Base-by-base conservation (phyloP, 192 early-diverging fungal genomes). In the Backusella tarrabulga region DNA sequence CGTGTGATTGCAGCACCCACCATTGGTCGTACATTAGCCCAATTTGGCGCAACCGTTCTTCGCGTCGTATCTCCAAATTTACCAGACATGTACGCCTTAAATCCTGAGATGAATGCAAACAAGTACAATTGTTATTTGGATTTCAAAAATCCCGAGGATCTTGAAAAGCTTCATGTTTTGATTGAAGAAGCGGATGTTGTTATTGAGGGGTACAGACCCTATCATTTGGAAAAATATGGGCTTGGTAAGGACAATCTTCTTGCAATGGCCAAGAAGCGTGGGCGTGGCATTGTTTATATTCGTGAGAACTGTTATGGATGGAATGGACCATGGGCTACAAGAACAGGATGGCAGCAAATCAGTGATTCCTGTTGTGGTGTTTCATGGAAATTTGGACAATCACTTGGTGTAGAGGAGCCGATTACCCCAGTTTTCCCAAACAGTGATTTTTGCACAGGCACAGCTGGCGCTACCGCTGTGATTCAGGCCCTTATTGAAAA, bases 271-370 rank as follows among this genome's bases (percentile, higher is more conserved):
- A 50, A 67, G 9, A 50, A 63, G 29, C 74, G 74, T n/a, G 74
- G 74, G 14, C 60, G 60, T 1, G 74, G 74, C 19, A 75, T 75
- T 6, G 6, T 75, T 8, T 34, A 50, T 29, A 40, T 42, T 21
- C 74, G 74, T 26, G 74, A 75, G 17, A 75, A 75, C 19, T 75
- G 74, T 34, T 67, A 75, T 26, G 74, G 74, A 12, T 75, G 74
- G 74, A 67, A 56, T 21, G 54, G 74, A 0, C 74, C 74, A 2
- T 75, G 74, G 74, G 11, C 40, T 38, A 11, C 23, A 26, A 21
- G 74, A 34, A 75, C 56, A 38, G 74, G 74, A 14, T 75, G 74
- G 74, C 74, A 75, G 34, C 74, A 75, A 12, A 67, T 75, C 34
- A 63, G 52, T 34, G 74, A 75, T 67, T 35, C 54, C 9, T 50